Conservation (phyloP, 2,329 filamentous ascomycete genomes). For the Paracoccidioides lutzii region DNA sequence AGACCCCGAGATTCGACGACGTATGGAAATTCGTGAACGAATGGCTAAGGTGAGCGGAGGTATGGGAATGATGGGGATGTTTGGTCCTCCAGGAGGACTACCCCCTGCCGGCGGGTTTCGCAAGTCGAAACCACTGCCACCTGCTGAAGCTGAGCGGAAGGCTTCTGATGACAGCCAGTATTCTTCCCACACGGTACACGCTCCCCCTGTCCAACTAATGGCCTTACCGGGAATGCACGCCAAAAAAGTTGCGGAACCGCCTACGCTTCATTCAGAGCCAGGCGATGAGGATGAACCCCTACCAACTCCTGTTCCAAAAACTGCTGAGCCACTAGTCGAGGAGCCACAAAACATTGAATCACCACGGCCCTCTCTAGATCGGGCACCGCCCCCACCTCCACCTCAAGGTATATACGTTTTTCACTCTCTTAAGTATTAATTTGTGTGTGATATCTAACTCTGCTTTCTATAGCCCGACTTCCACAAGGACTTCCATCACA, state of each 20-base stretch:
- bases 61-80: slow-evolving; percentile 94
- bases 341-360: slow-evolving; percentile 28
- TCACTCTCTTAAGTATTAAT: background rate
- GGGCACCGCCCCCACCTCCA: slow-evolving; percentile 30
- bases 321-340: slow-evolving; percentile 16
- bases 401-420: slow-evolving; percentile 37
- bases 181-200: slow-evolving; percentile 18
- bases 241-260: slow-evolving; percentile 38
- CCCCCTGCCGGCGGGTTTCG: background rate
- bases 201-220: slow-evolving; percentile 42
- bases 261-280: slow-evolving; percentile 32
- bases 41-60: slow-evolving; percentile 99
- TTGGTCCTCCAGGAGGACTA: slow-evolving; percentile 53
- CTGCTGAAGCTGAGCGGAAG: slow-evolving; percentile 22
- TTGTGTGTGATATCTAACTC: slow-evolving; percentile 1
- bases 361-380: slow-evolving; percentile 28
- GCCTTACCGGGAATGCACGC: slow-evolving; percentile 51
- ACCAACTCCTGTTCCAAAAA: slow-evolving; percentile 18
- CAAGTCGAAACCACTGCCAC: slow-evolving; percentile 35
- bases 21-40: slow-evolving; percentile 77
- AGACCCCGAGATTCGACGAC: slow-evolving; percentile 73
- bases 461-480: slow-evolving; percentile 28
- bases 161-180: slow-evolving; percentile 20
- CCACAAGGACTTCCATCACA: slow-evolving; percentile 32
- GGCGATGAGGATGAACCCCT: slow-evolving; percentile 41